Percentiles rank a stretch among this genome's conserved stretches.
Conservation (phyloP, 192 early-diverging fungal species). For the Funneliformis geosporum region DNA sequence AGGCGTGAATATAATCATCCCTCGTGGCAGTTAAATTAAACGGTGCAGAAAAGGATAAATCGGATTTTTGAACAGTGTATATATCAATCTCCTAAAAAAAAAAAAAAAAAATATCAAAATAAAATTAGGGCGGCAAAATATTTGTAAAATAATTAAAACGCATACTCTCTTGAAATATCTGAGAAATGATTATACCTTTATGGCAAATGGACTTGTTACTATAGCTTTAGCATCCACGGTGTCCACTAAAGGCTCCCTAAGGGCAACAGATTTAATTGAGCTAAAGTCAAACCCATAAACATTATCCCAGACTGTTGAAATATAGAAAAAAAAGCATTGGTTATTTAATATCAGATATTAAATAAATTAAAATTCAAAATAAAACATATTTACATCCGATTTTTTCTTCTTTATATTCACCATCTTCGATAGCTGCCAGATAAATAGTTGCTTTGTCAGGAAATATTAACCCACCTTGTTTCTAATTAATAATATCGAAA, state of each 20-base stretch:
- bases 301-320: slow-evolving; percentile 73
- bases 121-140: background rate
- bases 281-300: slow-evolving; percentile 96
- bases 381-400: slow-evolving; percentile 44
- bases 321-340: background rate
- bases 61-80: slow-evolving; percentile 61
- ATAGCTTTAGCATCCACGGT: slow-evolving; percentile 69
- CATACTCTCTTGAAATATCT: background rate
- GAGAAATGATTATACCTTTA: slow-evolving; percentile 46
- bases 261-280: slow-evolving; percentile 74
- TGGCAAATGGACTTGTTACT: slow-evolving; percentile 60
- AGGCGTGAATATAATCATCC: slow-evolving; percentile 68
- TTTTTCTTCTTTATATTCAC: slow-evolving; percentile 79
- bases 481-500: background rate
- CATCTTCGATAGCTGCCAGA: slow-evolving; percentile 74
- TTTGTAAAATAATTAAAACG: background rate
- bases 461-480: slow-evolving; percentile 56
- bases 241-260: slow-evolving; percentile 82
- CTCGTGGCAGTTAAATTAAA: slow-evolving; percentile 68
- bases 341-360: background rate
- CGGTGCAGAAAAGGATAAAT: slow-evolving; percentile 72
- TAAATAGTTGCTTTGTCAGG: slow-evolving; percentile 74
- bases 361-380: background rate
- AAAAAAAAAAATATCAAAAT: too few species aligned
- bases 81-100: slow-evolving; percentile 71